Base-by-base conservation (phyloP, 257 asterid species). In the Fraxinus pennsylvanica region DNA sequence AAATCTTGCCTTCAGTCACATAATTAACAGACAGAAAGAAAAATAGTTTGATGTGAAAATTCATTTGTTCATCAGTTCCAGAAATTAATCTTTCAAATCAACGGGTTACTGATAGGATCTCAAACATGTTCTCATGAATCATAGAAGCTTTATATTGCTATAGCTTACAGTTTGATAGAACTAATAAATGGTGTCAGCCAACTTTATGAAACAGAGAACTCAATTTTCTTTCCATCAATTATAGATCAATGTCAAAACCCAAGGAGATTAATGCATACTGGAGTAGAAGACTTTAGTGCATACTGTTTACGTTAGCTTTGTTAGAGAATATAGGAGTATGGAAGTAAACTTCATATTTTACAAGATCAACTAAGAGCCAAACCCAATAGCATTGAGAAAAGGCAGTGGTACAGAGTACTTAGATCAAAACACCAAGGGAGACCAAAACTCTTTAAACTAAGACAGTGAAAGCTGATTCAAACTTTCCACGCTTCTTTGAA, bases 1-100 rank as follows among this genome's bases (percentile, higher is more conserved):
- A 73, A 80, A 75, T 71, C 69, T 76, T 54, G 69, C 72, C 45
- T 22, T 79, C 76, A 52, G 68, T 36, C 36, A 41, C 41, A 80
- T 61, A 10, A 80, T 21, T 36, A 59, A 74, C 21, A 29, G 63
- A 68, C 35, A 78, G 66, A 67, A 76, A 63, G 12, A 38, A 43
- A 22, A 75, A 33, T 50, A 14, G 76, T 35, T 47, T 73, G 38
- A 45, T 47, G 65, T 54, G 21, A 39, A 22, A 52, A 71, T 41
- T 36, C 9, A 9, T 50, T 9, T 9, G 15, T 69, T 36, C 29
- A 35, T 17, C 47, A 32, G 29, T 69, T 17, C 14, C 22, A 4
- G 43, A 21, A 69, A 5, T 33, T 69, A 4, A 35, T 69, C 9
- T 69, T 76, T 32, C 65, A 79, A 38, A 65, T 43, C 66, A 74